These are phyloP conservation scores for Pseudogymnoascus sp. DNA, from an alignment of 2,329 filamentous ascomycete genomes.

Conservation along the genomic window DNA sequence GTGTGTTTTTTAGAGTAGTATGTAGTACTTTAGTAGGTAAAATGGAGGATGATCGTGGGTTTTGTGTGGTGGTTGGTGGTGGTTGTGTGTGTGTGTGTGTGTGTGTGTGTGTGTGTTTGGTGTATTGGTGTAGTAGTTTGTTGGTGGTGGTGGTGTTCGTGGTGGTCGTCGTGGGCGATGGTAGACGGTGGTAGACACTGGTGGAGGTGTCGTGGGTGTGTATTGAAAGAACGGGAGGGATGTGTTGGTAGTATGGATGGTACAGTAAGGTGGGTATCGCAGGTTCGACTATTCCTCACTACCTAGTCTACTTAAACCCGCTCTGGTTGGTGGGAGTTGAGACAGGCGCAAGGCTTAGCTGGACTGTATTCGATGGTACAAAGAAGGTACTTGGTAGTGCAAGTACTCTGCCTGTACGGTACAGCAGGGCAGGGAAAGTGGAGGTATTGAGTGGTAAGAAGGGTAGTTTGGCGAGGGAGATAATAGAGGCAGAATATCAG, in stretches of 20 bases:
- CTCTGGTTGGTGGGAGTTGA: slow-evolving; percentile 1
- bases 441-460: too few relatives aligned
- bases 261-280: background rate
- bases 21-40: too few relatives aligned
- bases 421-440: background rate
- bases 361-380: background rate
- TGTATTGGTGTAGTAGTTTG: too few relatives aligned
- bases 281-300: slow-evolving; percentile 1
- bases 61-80: too few relatives aligned
- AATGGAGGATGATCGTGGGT: too few relatives aligned
- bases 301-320: too few relatives aligned
- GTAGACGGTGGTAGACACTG: too few relatives aligned
- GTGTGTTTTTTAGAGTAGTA: too few relatives aligned
- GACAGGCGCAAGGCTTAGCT: background rate
- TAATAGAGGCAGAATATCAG: background rate
- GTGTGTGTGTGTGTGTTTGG: too few relatives aligned
- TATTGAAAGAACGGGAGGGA: background rate
- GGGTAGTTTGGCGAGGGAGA: background rate
- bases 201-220: slow-evolving; percentile 10
- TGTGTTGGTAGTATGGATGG: background rate
- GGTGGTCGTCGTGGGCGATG: background rate
- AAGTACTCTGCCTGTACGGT: background rate
- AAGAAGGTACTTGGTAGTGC: background rate
- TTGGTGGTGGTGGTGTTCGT: background rate
- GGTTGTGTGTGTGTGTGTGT: too few relatives aligned